Evolutionary conservation across 352 stramenopile genomes (phyloP), one percentile per base, ranked within the genome.

Genomic region (Pythium apleroticum): DNA sequence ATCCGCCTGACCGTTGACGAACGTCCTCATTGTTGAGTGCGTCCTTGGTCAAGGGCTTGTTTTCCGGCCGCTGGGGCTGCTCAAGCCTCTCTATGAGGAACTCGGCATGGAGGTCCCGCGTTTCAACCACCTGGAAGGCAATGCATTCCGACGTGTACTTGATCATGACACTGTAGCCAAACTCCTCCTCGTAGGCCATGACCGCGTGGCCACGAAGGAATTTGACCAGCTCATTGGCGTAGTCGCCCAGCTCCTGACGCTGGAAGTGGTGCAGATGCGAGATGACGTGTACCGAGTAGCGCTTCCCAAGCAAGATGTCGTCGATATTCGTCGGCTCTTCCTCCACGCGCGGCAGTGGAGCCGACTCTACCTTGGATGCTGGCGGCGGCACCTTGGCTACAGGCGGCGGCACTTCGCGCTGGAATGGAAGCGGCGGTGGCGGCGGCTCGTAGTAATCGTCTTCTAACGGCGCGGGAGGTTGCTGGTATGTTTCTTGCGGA

Each of bases 221-320:
- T 33, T 71, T 76, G 20, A 74, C 64, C 11, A 74, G 67, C 19
- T 74, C 67, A n/a, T 67, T 52, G 2, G 64, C 67, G 39, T 74
- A 74, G 20, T 62, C 53, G 17, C 63, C 30, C 5, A 74, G 45
- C 31, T 74, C 62, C 11, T 53, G 48, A 4, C 58, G 59, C 45
- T 70, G 52, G 35, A 74, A 74, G 35, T 70, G 54, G 57, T 65
- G 76, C 10, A 78, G 37, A 20, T 69, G 58, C 20, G 72, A 78
- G 41, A 76, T 69, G 31, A 69, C 56, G 45, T 78, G 68, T n/a
- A 78, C 41, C 22, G 68, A 71, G 64, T 68, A 78, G 31, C 58
- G 61, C 41, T 67, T 62, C 30, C 66, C 48, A 9, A 74, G 43
- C 27, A 74, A 46, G 46, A 71, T 57, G 31, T 71, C 57, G 37